These are phyloP conservation scores for Blastomyces parvus DNA, from an alignment of 2,329 filamentous ascomycete genomes.

Conservation along the genomic window DNA sequence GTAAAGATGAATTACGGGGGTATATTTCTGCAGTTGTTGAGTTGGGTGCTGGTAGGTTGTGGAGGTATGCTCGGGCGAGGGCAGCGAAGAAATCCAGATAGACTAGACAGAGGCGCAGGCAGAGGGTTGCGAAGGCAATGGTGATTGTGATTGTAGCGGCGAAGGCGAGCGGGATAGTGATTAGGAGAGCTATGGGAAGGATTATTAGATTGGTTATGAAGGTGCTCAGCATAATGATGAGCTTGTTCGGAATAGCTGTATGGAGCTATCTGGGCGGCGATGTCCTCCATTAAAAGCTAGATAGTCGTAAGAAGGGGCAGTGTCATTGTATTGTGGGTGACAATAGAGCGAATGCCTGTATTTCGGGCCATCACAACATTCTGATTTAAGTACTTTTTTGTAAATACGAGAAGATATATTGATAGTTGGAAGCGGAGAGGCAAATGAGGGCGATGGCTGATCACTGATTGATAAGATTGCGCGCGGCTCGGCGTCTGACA, in stretches of 20 bases:
- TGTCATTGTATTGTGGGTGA: not conserved
- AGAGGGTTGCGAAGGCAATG: not conserved
- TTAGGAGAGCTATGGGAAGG: slow-evolving; percentile 3
- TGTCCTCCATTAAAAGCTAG: not conserved
- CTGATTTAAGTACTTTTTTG: not conserved
- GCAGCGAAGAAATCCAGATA: not conserved
- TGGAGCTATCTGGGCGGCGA: not conserved
- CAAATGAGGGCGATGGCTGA: too few species aligned
- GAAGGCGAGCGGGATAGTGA: not conserved
- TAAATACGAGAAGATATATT: too few species aligned
- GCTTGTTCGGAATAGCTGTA: not conserved
- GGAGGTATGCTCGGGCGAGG: not conserved
- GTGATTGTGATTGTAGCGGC: not conserved
- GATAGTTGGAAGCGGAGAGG: too few species aligned
- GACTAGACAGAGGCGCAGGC: not conserved
- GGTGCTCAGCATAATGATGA: not conserved
- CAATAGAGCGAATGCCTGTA: not conserved
- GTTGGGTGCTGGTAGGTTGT: not conserved
- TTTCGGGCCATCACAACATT: not conserved
- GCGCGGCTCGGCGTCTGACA: not conserved
- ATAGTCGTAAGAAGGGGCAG: not conserved
- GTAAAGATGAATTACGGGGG: not conserved
- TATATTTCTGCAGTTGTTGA: not conserved
- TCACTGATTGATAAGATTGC: not conserved
- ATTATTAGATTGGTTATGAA: not conserved